A percentile compares a stretch with the other conserved stretches of the same genome.
phyloP scores from a whole-genome alignment of 1,284 basidiomycete genomes.

The Vanrija sp. region DNA sequence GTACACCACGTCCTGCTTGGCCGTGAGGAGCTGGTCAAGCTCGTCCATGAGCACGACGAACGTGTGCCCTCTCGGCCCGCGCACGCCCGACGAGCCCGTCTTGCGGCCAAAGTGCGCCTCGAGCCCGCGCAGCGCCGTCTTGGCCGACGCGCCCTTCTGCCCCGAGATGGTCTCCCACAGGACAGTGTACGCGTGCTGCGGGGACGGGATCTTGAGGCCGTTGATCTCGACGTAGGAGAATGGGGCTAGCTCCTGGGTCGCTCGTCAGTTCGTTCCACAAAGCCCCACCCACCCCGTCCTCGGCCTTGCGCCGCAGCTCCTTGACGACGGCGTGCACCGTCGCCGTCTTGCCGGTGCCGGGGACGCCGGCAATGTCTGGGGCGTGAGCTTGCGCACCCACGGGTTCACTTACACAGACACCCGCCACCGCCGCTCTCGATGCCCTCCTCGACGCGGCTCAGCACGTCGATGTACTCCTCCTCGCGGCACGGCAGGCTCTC shows the following conservation, averaged over 20 bases:
- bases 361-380: slow-evolving; percentile 91
- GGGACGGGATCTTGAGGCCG: slow-evolving; percentile 86
- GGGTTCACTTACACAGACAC: slow-evolving; percentile 72
- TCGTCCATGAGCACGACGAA: slow-evolving; percentile 94
- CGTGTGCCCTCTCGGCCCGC: slow-evolving; percentile 49
- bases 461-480: slow-evolving; percentile 74
- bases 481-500: slow-evolving; percentile 87
- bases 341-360: slow-evolving; percentile 97
- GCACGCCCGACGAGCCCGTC: slow-evolving; percentile 24
- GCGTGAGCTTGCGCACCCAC: background rate
- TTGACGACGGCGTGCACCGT: slow-evolving; percentile 90
- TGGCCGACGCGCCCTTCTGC: slow-evolving; percentile 57
- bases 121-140: slow-evolving; percentile 47
- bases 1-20: slow-evolving; percentile 96
- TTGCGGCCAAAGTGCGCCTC: slow-evolving; percentile 47
- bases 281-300: slow-evolving; percentile 59
- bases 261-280: too few relatives aligned
- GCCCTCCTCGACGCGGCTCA: slow-evolving; percentile 75
- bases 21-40: slow-evolving; percentile 90
- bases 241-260: slow-evolving; percentile 87
- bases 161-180: slow-evolving; percentile 86
- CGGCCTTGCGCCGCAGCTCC: slow-evolving; percentile 80
- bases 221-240: slow-evolving; percentile 99
- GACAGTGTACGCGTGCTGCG: slow-evolving; percentile 77
- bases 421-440: slow-evolving; percentile 90